Evolutionary conservation across 75 land plant genomes (phyloP).

Genomic region (Isoetes taiwanensis): DNA sequence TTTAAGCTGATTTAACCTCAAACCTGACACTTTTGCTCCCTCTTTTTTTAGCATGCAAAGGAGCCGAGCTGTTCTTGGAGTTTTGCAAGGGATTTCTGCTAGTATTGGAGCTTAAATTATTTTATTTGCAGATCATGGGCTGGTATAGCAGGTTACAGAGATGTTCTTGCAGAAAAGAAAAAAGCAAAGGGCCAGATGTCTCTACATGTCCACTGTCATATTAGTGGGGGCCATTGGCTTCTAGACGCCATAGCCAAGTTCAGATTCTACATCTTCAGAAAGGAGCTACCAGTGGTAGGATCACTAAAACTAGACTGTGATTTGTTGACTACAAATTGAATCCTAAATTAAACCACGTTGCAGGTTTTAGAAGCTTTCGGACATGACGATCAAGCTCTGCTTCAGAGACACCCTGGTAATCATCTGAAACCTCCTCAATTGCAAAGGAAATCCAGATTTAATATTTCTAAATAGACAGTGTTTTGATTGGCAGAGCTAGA

Average conservation of each 20-base stretch:
- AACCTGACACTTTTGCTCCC: too few relatives aligned
- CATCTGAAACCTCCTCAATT: too few relatives aligned
- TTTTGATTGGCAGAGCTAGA: constrained; percentile 3
- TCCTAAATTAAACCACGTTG: not conserved
- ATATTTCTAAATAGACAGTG: too few relatives aligned
- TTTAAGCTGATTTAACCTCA: too few relatives aligned
- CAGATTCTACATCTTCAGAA: not conserved
- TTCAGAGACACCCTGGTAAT: constrained; percentile 2
- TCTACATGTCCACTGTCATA: constrained; percentile 6
- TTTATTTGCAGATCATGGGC: not conserved
- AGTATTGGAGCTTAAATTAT: too few relatives aligned
- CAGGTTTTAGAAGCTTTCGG: constrained; percentile 2
- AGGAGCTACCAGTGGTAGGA: constrained; percentile 4
- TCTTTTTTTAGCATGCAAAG: too few relatives aligned
- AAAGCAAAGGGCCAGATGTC: constrained; percentile 6
- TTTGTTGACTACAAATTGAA: too few relatives aligned
- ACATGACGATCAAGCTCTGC: not conserved
- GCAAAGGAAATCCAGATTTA: too few relatives aligned
- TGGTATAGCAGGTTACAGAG: constrained; percentile 3
- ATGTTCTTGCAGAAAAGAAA: not conserved
- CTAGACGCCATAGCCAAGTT: not conserved
- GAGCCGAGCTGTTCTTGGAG: too few relatives aligned
- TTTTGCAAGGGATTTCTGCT: too few relatives aligned
- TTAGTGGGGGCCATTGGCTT: constrained; percentile 8
- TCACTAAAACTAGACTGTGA: too few relatives aligned